Evolutionary conservation across 2,329 filamentous ascomycete genomes (phyloP).

Genomic region (Metarhizium album): DNA sequence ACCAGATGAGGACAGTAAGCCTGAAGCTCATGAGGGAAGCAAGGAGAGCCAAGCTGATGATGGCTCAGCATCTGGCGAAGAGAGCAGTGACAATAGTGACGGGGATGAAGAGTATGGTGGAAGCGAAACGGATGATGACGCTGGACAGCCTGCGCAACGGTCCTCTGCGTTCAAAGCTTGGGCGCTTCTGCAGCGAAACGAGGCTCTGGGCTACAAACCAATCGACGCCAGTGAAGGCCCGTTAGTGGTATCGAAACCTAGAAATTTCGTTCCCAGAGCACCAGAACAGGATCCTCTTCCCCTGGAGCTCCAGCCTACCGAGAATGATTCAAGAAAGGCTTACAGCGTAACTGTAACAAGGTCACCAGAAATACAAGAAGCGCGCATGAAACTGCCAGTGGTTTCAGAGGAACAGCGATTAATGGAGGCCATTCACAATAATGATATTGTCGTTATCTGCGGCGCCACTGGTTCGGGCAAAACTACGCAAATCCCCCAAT

Average conservation of each 20-base stretch:
- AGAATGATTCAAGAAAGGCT: conserved; percentile 55
- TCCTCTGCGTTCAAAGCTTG: conserved; percentile 79
- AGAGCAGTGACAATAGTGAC: conserved; percentile 15
- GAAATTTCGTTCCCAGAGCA: conserved; percentile 55
- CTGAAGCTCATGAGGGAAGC: conserved; percentile 15
- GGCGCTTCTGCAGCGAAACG: conserved; percentile 79
- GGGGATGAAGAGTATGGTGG: conserved; percentile 19
- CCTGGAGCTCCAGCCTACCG: conserved; percentile 50
- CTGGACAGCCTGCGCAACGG: conserved; percentile 20
- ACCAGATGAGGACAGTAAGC: conserved; percentile 11
- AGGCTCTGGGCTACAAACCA: conserved; percentile 59
- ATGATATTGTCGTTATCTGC: conserved; percentile 82
- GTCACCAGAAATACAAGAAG: conserved; percentile 62
- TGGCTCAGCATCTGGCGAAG: conserved; percentile 12
- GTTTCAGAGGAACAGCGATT: conserved; percentile 94
- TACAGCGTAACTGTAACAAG: conserved; percentile 65
- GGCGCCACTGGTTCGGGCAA: conserved; percentile 95
- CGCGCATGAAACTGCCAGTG: conserved; percentile 72
- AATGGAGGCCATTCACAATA: conserved; percentile 94
- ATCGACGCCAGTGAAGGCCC: conserved; percentile 30
- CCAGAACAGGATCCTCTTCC: conserved; percentile 63
- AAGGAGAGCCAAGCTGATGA: conserved; percentile 11
- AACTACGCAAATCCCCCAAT: conserved; percentile 94
- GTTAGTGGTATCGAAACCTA: conserved; percentile 42
- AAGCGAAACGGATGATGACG: conserved; percentile 17